Base-by-base conservation (phyloP, 106 monocot genomes). In the Dactylorhiza incarnata region DNA sequence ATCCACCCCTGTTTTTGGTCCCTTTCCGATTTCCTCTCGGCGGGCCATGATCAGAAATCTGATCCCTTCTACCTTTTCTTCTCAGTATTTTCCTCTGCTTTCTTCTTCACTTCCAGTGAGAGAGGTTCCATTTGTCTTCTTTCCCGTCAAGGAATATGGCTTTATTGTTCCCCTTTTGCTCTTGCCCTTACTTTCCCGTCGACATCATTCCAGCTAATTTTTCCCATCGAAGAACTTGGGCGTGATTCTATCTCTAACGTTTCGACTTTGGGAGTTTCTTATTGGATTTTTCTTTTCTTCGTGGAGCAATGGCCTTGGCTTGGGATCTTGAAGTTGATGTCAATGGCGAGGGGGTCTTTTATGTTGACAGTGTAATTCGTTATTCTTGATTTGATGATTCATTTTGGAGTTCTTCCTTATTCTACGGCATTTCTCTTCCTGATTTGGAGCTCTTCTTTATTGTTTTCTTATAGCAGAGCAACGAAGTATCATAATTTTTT, bases 61-160 rank as follows among this genome's bases (percentile, higher is more conserved):
- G 82, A 77, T 10, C 16, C 76, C 61, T 45, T 58, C 48, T 45
- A 3, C 20, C 8, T 74, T 43, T 55, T 49, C 59, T 69, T 55
- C 74, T 44, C 71, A 67, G 49, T 51, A 13, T 69, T 76, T 63
- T 67, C 46, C 6, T 16, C 49, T 72, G 3, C 22, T 49, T 5
- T 48, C 10, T 49, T 16, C 47, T 72, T 49, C 72, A 72, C 72
- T 72, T 48, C 23, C 72, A 72, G 20, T 49, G 72, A 72, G 17
- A 48, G 22, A 4, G 44, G 72, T 77, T 78, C 70, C 48, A 54
- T 75, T 77, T 84, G 82, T 83, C 81, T 71, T 79, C 66, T 74
- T 79, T 29, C 65, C 19, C 78, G 45, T 54, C 11, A 50, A 68
- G 72, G 82, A 77, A 68, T 71, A 82, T 76, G 63, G 82, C 80